Evolutionary conservation across 345 rosid species (phyloP), one percentile per base, ranked within the genome.

Genomic region (Ceriops tagal): DNA sequence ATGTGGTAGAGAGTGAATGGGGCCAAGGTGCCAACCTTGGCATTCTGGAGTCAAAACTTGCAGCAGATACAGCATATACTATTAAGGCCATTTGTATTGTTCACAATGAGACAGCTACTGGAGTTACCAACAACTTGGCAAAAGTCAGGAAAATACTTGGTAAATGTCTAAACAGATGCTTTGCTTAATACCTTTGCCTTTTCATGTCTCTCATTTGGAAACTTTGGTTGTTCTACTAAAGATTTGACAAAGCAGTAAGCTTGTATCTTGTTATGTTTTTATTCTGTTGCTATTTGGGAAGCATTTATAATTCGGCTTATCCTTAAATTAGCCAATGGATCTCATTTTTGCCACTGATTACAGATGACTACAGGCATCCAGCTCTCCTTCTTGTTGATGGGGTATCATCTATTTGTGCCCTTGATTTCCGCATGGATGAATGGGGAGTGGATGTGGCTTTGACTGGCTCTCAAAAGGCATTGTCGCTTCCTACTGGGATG

Each of bases 91-190:
- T 95, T 69, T 95, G 99, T 76, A 90, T 95, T 73, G 99, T 95
- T 66, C 99, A 95, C 77, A 95, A 95, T n/a, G 98, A 95, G 82
- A 95, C 99, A 7, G 99, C 99, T 6, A 95, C 99, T 47, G 99
- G 99, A 47, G 99, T 95, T 62, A 95, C 97, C 71, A 95, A 92
- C 81, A 89, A 90, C 87, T 85, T 95, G 85, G 86, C 96, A 66
- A 84, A 74, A 73, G 99, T 95, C 70, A 82, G 99, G 75, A 82
- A 80, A 46, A 74, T 95, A 69, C 98, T 95, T 2, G 99, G 99
- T 89, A 71, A 78, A 87, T 46, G 34, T 62, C 51, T 59, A 62
- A 28, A 68, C 28, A 26, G 28, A 24, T 56, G 5, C 18, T 56
- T 3, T 11, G 26, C 16, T 24, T 24, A 15, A 11, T 35, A 18